phyloP scores from a whole-genome alignment of 495 filamentous ascomycete species.

The Penicillium odoratum region DNA sequence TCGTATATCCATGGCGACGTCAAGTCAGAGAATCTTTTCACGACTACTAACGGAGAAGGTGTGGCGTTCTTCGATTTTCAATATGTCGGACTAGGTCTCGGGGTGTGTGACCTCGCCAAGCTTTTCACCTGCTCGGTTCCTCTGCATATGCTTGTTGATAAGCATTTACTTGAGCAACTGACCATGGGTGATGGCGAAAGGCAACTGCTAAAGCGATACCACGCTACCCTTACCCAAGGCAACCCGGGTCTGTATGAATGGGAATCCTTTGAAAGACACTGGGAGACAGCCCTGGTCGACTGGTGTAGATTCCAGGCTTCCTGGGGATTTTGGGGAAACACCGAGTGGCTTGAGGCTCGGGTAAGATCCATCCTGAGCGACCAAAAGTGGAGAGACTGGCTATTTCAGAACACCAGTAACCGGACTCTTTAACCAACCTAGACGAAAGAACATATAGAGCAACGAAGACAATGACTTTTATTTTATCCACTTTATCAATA shows the following conservation, averaged over 20 bases:
- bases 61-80: conserved; percentile 46
- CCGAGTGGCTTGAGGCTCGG: conserved; percentile 41
- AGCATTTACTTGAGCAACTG: conserved; percentile 26
- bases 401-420: conserved; percentile 8
- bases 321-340: conserved; percentile 47
- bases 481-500: not conserved
- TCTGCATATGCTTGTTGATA: conserved; percentile 30
- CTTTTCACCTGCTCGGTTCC: conserved; percentile 44
- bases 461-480: not conserved
- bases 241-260: conserved; percentile 26
- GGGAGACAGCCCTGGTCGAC: conserved; percentile 43
- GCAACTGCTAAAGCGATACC: conserved; percentile 31
- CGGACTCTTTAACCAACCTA: not conserved
- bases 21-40: conserved; percentile 48
- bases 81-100: conserved; percentile 39
- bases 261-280: conserved; percentile 33
- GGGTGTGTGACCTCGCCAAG: conserved; percentile 43
- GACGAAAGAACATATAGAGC: not conserved
- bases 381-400: conserved; percentile 33
- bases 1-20: conserved; percentile 45
- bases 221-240: conserved; percentile 16
- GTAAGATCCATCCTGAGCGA: conserved; percentile 36
- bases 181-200: conserved; percentile 33
- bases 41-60: conserved; percentile 23
- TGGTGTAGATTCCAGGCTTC: conserved; percentile 47